Conservation (phyloP, 345 rosid species). For the Geranium rotundifolium region DNA sequence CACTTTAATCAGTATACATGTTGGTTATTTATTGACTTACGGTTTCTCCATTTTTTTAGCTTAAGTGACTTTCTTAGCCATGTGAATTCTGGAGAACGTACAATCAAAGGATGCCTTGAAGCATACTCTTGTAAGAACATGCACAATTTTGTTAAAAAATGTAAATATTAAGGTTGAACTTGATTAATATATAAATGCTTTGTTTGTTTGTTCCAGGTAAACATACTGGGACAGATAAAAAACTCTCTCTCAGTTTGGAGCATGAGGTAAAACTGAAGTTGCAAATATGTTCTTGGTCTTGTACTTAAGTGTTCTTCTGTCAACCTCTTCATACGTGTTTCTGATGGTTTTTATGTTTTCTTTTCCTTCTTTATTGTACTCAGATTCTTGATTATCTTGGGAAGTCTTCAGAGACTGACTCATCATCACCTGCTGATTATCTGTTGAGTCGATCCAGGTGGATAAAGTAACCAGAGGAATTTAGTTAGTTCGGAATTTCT, state of each 20-base stretch:
- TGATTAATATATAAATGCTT: neutral
- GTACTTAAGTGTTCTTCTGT: neutral
- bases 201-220: conserved; percentile 44
- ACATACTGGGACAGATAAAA: conserved; percentile 82
- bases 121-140: conserved; percentile 69
- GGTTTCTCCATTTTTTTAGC: conserved; percentile 24
- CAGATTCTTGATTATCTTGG: conserved; percentile 89
- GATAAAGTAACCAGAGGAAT: conserved; percentile 11
- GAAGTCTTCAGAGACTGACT: conserved; percentile 65
- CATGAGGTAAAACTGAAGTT: conserved; percentile 44
- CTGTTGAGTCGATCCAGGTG: conserved; percentile 90
- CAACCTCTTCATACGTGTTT: neutral
- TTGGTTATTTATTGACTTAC: neutral
- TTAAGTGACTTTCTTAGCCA: conserved; percentile 54
- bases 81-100: conserved; percentile 70
- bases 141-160: neutral
- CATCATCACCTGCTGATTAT: conserved; percentile 68
- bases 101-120: conserved; percentile 71
- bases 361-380: conserved; percentile 4
- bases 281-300: neutral
- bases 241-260: conserved; percentile 80
- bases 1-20: neutral
- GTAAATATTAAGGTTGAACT: neutral
- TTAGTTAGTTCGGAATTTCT: neutral
- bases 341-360: neutral